Evolutionary conservation across 2,329 filamentous ascomycete genomes (phyloP), one percentile per base, ranked within the genome.

Genomic region (Alternaria triticimaculans): DNA sequence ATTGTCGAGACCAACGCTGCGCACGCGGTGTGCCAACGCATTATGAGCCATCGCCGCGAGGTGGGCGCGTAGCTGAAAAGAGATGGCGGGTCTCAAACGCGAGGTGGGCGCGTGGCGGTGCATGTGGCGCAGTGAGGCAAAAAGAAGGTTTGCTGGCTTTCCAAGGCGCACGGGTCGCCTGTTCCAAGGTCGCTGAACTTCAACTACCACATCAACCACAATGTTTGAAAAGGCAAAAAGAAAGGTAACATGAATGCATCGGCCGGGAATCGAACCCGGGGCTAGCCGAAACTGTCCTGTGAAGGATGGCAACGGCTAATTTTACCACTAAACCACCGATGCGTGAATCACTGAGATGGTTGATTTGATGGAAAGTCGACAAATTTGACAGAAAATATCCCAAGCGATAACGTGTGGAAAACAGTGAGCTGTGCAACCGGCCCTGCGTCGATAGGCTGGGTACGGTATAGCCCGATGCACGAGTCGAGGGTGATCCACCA

Each of bases 271-370:
- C 69, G 69, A 71, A 71, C 69, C 67, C 69, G 69, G 69, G 69
- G 69, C 69, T 71, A 71, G 69, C 69, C 69, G 69, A 65, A 64
- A 54, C 53, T 54, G 51, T 28, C 26, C 49, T 53, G 12, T 20
- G 14, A 14, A 1, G 57, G 18, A 64, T 71, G 69, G 69, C 69
- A 71, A 71, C 69, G 69, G 69, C 69, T 71, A 71, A 71, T 71
- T 71, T 71, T 71, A 71, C 69, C 69, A 71, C 69, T 71, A 71
- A 71, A 71, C 69, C 68, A 71, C 68, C 68, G 68, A 71, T 71
- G 68, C 68, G 12, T 20, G 18, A 25, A n/a, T 25, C 12, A 9
- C 2, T 53, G 20, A 41, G 20, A 25, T 18, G 5, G 20, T 9
- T 53, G 49, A 41, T 41, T 37, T 41, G 49, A 41, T 41, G 30